Evolutionary conservation across 306 rosid species (phyloP).

Genomic region (Abrus pulchellus): DNA sequence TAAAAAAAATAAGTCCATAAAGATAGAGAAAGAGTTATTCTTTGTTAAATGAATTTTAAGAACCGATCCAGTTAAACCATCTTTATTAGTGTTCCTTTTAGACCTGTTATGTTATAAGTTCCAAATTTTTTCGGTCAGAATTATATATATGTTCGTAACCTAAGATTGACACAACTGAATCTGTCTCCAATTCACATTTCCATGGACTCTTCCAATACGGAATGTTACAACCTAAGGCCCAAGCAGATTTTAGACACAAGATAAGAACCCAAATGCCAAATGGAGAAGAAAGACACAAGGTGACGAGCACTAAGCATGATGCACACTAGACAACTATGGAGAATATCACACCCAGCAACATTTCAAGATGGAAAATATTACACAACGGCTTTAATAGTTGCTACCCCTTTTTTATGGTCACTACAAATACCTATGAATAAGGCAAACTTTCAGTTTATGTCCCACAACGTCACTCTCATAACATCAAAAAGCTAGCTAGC

Average conservation of each 20-base stretch:
- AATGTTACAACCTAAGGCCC: background rate
- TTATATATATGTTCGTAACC: background rate
- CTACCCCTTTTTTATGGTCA: slow-evolving; percentile 35
- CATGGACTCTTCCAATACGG: background rate
- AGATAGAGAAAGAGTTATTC: no score
- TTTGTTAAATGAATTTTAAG: no score
- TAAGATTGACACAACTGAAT: background rate
- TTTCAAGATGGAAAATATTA: slow-evolving; percentile 40
- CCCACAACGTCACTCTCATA: slow-evolving; percentile 33
- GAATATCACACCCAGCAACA: slow-evolving; percentile 18
- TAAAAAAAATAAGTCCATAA: no score
- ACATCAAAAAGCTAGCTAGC: slow-evolving; percentile 13
- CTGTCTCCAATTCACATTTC: background rate
- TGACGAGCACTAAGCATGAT: background rate
- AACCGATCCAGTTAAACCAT: no score
- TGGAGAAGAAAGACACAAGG: slow-evolving; percentile 7
- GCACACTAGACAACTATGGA: slow-evolving; percentile 20
- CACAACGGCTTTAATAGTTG: slow-evolving; percentile 30
- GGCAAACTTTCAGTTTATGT: slow-evolving; percentile 21
- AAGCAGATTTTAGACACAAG: background rate
- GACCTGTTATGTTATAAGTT: background rate
- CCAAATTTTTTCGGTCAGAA: no score
- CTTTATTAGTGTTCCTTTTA: background rate
- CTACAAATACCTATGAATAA: slow-evolving; percentile 32
- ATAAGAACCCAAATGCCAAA: background rate